Base-by-base conservation (phyloP, 2,329 filamentous ascomycete species). In the Cercospora sojina region DNA sequence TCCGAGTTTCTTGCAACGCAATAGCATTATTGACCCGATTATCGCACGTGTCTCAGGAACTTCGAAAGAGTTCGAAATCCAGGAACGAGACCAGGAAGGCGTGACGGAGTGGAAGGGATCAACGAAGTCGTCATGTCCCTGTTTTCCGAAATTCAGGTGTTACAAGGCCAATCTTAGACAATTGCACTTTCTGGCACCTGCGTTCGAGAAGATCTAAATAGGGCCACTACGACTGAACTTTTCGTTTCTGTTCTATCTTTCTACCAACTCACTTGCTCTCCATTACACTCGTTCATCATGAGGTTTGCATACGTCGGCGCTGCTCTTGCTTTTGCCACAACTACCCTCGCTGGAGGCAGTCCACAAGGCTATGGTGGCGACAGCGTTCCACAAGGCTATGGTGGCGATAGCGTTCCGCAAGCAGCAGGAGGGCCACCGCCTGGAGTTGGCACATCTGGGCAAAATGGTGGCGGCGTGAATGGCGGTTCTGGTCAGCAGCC, bases 241-340 rank as follows among this genome's bases (percentile, higher is more conserved):
- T 38, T 38, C 35, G 35, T 38, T 38, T 16, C 35, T 38, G 35
- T 38, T n/a, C 35, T n/a, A 5, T 16, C 35, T 38, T 38, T n/a
- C n/a, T n/a, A n/a, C n/a, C n/a, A n/a, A n/a, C n/a, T n/a, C n/a
- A n/a, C n/a, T n/a, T n/a, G n/a, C 49, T 7, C 9, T 4, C 12
- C 23, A 53, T 25, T 10, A 23, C 13, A 53, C 20, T 41, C 23
- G 6, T 16, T 32, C 55, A 59, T 62, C 27, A 68, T 68, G 64
- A 66, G 58, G 20, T 62, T 62, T 59, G 49, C 62, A 47, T 20
- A 43, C 43, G 41, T 59, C 38, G 41, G 25, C 18, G 59, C 57
- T 25, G 65, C 65, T 20, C 23, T 66, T 0, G 59, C 51, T 5
- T 51, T 62, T 5, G 53, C 55, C 25, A 51, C 59, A 5, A 59